A percentile compares a stretch with the other conserved stretches of the same genome.
Evolutionary conservation across 768 basidiomycete species (phyloP).

Genomic region (Crassisporium funariophilum): DNA sequence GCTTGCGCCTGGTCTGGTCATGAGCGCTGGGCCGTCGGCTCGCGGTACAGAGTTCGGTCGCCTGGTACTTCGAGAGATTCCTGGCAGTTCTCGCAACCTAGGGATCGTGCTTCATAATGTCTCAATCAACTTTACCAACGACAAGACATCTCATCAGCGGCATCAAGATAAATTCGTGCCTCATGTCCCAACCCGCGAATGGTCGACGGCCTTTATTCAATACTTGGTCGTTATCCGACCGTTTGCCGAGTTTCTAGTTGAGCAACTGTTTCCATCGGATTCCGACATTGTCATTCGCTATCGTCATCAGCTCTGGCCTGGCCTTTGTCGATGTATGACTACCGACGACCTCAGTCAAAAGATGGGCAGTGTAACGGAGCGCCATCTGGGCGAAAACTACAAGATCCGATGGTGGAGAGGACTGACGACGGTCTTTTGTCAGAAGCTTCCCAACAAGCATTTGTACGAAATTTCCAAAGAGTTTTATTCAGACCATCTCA

Average conservation of each 20-base stretch:
- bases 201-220: neutral
- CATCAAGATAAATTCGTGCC: neutral
- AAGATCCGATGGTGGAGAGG: neutral
- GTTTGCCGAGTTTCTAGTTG: conserved; percentile 4
- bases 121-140: neutral
- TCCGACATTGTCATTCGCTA: neutral
- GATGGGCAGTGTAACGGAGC: neutral
- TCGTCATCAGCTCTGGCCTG: conserved; percentile 1
- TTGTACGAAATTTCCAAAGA: neutral
- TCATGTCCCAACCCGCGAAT: conserved; percentile 8
- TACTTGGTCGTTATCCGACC: conserved; percentile 3
- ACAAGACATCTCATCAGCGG: conserved; percentile 8
- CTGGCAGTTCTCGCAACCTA: conserved; percentile 3
- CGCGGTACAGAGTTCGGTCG: conserved; percentile 1
- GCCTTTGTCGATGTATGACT: neutral
- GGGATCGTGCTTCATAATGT: neutral
- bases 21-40: conserved; percentile 2
- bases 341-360: neutral
- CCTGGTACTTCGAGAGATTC: neutral
- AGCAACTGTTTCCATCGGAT: neutral
- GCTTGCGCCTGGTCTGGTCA: neutral
- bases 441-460: neutral
- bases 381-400: neutral
- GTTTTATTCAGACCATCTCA: conserved; percentile 6
- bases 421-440: neutral